Evolutionary conservation across 768 basidiomycete species (phyloP).

Genomic region (Lactarius akahatsu): DNA sequence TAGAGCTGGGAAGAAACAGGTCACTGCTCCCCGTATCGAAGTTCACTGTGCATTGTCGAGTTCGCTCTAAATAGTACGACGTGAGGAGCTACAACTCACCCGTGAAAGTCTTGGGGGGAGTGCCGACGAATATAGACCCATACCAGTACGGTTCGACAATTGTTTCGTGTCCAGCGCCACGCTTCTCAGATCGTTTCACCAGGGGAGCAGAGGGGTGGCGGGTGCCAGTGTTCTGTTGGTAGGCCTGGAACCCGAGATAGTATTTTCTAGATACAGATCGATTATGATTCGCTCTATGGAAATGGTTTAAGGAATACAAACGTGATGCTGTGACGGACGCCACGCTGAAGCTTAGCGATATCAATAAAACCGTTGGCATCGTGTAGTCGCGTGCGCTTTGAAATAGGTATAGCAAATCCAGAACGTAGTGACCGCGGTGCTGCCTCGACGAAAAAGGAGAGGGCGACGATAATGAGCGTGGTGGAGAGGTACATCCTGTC

Average conservation of each 20-base stretch:
- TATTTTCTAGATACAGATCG: constrained; percentile 10
- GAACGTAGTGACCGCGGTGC: too few species aligned
- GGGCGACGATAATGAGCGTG: neutral
- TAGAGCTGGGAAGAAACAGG: constrained; percentile 37
- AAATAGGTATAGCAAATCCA: constrained; percentile 4
- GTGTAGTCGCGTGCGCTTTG: neutral
- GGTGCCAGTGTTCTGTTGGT: constrained; percentile 4
- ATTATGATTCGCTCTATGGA: neutral
- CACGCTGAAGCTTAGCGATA: neutral
- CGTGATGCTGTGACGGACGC: neutral
- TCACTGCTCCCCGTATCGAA: constrained; percentile 40
- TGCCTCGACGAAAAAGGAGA: constrained; percentile 8
- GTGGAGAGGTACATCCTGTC: neutral
- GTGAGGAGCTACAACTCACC: neutral
- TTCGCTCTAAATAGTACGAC: neutral
- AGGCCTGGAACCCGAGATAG: neutral
- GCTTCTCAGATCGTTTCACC: neutral
- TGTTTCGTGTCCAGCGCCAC: neutral
- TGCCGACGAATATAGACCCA: constrained; percentile 18
- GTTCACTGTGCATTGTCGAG: constrained; percentile 32
- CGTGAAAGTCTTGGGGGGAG: constrained; percentile 11
- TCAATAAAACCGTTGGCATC: neutral
- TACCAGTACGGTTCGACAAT: constrained; percentile 12
- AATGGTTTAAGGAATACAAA: neutral
- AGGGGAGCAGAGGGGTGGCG: neutral